phyloP scores from a whole-genome alignment of 768 basidiomycete genomes.

The Rhizopogon salebrosus region DNA sequence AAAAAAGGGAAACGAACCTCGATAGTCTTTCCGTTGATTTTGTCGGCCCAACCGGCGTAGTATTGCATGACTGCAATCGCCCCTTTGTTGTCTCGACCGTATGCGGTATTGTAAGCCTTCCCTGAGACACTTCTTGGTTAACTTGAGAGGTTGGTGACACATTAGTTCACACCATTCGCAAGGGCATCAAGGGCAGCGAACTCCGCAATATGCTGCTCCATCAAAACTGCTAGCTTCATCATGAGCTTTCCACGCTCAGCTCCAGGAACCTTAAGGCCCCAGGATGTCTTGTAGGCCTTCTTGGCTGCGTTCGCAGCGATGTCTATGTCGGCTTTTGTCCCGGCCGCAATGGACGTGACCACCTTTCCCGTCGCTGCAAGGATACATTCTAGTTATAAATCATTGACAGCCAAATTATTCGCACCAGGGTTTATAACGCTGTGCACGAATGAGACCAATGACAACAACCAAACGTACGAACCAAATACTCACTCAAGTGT shows the following conservation, averaged over 20 bases:
- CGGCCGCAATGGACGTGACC: slow-evolving; percentile 51
- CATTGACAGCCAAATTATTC: slow-evolving; percentile 7
- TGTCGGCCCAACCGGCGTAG: slow-evolving; percentile 62
- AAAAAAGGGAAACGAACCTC: slow-evolving; percentile 24
- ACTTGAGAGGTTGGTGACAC: neutral
- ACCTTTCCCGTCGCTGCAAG: slow-evolving; percentile 54
- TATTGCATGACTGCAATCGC: slow-evolving; percentile 39
- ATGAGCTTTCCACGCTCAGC: slow-evolving; percentile 47
- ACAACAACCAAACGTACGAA: neutral
- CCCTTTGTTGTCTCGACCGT: slow-evolving; percentile 10
- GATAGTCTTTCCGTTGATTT: slow-evolving; percentile 45
- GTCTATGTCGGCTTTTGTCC: slow-evolving; percentile 62
- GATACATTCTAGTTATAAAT: neutral
- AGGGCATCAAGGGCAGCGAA: slow-evolving; percentile 65
- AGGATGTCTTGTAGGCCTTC: slow-evolving; percentile 48
- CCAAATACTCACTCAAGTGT: slow-evolving; percentile 54
- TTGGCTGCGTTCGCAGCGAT: slow-evolving; percentile 59
- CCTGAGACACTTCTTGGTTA: neutral
- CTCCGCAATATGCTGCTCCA: slow-evolving; percentile 53
- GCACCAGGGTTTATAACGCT: slow-evolving; percentile 54
- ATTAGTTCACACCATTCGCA: slow-evolving; percentile 47
- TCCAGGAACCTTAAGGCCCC: slow-evolving; percentile 59
- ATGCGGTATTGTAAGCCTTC: slow-evolving; percentile 5
- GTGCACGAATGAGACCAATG: slow-evolving; percentile 4
- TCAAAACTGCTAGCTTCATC: slow-evolving; percentile 55